Conservation (phyloP, 164 flowering plant genomes). For the Vitis rupestris region DNA sequence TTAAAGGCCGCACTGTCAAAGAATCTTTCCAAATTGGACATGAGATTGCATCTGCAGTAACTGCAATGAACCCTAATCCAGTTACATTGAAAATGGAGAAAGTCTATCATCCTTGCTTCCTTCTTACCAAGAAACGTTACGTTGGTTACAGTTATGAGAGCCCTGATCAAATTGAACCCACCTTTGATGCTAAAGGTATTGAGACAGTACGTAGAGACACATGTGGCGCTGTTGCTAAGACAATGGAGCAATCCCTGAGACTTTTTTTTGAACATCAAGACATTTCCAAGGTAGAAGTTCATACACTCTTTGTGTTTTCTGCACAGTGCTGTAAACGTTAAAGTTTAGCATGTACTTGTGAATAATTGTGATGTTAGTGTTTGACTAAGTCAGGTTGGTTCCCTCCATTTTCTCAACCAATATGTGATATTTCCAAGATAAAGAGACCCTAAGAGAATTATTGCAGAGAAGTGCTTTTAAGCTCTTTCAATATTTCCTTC, state of each 20-base stretch:
- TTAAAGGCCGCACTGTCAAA: conserved; percentile 71
- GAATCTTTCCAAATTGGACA: conserved; percentile 73
- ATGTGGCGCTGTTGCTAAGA: conserved; percentile 88
- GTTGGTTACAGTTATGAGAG: conserved; percentile 97
- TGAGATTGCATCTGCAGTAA: conserved; percentile 81
- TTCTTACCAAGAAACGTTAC: conserved; percentile 93
- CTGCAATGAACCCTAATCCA: conserved; percentile 84
- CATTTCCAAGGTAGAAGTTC: conserved; percentile 49
- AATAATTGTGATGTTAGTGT: no score
- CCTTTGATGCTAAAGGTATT: conserved; percentile 96
- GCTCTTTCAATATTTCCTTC: not conserved
- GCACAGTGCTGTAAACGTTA: not conserved
- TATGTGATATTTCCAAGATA: not conserved
- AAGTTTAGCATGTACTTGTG: no score
- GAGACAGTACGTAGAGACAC: conserved; percentile 98
- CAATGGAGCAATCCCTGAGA: conserved; percentile 79
- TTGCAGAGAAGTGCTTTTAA: not conserved
- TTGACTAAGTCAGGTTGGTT: no score
- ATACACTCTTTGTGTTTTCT: not conserved
- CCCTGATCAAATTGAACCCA: conserved; percentile 65
- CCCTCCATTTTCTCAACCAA: no score
- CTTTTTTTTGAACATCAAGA: conserved; percentile 69
- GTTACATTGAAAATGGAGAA: conserved; percentile 92
- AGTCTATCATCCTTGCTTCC: conserved; percentile 84
- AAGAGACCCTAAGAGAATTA: not conserved